A percentile compares a stretch with the other conserved stretches of the same genome.
Conservation (phyloP, 2,329 filamentous ascomycete species). For the Trichoderma breve region DNA sequence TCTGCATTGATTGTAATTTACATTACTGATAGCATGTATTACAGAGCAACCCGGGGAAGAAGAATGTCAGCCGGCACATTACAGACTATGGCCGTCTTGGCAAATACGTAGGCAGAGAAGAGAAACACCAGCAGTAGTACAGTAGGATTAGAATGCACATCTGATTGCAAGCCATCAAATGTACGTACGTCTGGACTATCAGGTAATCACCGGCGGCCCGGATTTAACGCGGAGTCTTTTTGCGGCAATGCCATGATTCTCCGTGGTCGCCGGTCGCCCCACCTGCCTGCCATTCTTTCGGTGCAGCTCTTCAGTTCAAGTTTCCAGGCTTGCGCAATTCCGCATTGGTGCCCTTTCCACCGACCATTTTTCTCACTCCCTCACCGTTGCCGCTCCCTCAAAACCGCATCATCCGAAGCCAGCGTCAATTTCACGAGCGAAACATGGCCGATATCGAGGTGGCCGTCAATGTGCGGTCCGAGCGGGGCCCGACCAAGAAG, state of each 20-base stretch:
- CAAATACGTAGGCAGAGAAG: neutral
- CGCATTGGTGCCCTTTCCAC: neutral
- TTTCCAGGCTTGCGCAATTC: neutral
- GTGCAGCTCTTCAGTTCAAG: neutral
- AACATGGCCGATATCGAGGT: conserved; percentile 19
- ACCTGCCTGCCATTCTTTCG: neutral
- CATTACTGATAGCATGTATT: neutral
- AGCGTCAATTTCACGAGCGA: neutral
- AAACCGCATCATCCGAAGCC: neutral
- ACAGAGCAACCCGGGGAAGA: neutral
- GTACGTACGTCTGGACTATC: neutral
- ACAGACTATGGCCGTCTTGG: neutral
- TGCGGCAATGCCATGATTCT: neutral
- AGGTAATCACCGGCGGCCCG: neutral
- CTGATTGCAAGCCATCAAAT: neutral
- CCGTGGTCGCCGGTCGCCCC: neutral
- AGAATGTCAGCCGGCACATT: neutral
- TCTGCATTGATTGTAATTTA: neutral
- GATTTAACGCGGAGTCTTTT: conserved; percentile 7
- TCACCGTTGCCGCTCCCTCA: neutral
- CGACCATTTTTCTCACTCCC: neutral
- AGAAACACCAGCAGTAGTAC: neutral
- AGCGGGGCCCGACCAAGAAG: conserved; percentile 48
- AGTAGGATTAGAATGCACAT: neutral
- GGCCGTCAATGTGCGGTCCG: conserved; percentile 8